Base-by-base conservation (phyloP, 2,329 filamentous ascomycete genomes). In the Penicillium sp. region DNA sequence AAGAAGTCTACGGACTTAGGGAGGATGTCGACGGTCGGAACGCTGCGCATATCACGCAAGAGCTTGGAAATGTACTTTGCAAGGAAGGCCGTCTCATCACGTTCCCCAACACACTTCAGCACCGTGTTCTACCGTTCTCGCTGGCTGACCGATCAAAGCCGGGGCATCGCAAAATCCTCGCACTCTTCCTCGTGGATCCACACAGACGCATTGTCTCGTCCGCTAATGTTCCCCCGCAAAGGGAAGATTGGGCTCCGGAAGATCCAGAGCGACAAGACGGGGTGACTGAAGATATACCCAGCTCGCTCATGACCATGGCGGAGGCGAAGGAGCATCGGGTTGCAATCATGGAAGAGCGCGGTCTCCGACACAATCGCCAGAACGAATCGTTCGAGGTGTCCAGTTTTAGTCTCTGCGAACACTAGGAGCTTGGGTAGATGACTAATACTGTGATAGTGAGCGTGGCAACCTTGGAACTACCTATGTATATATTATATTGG, bases 181-280 rank as follows among this genome's bases (percentile, higher is more conserved):
- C 50, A 0, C 30, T 59, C 7, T 59, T 58, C 26, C 32, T 60
- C n/a, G 41, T 59, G 6, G 53, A 59, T 36, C 58, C 56, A 2
- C 28, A 55, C 20, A 37, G 40, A 3, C 49, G 47, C 3, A 36
- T 58, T n/a, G 52, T 59, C 16, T 58, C 54, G 3, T 48, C 56
- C 7, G 54, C 57, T 3, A 53, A 59, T 33, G 43, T 58, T 9
- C 54, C 53, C 7, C 56, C 57, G 2, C 57, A 57, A 11, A 21
- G 26, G 9, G 33, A 37, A 25, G 60, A 70, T 2, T 79, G 75
- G 75, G 70, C 62, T 58, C 35, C 2, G 58, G 64, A 17, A 34
- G 23, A 15, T 39, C 47, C 17, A 19, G 57, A 61, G 30, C 39
- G 68, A 28, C 47, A 57, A 30, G 29, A 51, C 1, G 60, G 63